These are phyloP conservation scores for Clitoria ternatea DNA, from an alignment of 306 rosid species.

Conservation along the genomic window DNA sequence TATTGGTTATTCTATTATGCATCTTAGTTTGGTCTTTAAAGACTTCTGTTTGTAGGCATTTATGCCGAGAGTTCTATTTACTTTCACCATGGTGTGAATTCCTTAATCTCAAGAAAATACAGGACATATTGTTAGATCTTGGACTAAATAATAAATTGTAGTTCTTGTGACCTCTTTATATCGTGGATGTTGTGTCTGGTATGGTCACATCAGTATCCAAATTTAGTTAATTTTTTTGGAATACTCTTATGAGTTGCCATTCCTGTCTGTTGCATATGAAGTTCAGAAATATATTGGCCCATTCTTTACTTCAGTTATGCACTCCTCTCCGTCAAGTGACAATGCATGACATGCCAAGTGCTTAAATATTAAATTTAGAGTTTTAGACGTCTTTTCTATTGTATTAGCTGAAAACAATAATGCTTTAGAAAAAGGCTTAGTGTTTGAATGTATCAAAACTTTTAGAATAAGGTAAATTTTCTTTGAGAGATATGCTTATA, in stretches of 20 bases:
- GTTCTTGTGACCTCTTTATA: background rate
- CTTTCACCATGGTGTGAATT: background rate
- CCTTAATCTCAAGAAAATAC: background rate
- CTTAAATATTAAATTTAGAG: background rate
- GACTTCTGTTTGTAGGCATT: background rate
- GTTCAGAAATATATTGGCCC: background rate
- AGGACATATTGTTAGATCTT: background rate
- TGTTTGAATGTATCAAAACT: background rate
- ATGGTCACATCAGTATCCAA: background rate
- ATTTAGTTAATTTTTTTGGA: background rate
- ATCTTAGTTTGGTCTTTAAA: background rate
- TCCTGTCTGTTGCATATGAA: background rate
- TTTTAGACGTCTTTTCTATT: background rate
- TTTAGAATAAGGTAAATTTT: no score
- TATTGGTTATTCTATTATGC: background rate
- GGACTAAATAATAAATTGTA: constrained; percentile 5
- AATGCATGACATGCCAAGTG: background rate
- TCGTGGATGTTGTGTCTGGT: background rate
- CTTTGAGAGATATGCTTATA: no score
- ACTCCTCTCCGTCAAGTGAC: background rate
- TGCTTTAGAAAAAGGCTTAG: background rate
- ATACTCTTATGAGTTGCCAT: constrained; percentile 3
- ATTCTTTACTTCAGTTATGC: background rate
- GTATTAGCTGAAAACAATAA: background rate
- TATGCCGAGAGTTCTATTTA: background rate